A percentile compares a stretch with the other conserved stretches of the same genome.
Evolutionary conservation across 83 land plant species (phyloP).

Genomic region (Diphasiastrum complanatum): DNA sequence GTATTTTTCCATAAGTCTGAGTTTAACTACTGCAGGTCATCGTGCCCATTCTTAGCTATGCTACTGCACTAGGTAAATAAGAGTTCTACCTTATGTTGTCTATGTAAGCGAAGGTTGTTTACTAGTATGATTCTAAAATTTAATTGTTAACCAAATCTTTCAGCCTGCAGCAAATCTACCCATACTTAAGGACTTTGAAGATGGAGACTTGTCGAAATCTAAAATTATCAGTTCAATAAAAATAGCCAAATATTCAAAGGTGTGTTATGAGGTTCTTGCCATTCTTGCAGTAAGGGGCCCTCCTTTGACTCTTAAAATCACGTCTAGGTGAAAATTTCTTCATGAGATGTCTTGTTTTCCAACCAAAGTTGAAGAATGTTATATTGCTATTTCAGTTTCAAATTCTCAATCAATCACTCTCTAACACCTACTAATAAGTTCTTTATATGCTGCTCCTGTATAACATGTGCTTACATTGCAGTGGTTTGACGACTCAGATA

Average conservation of each 20-base stretch:
- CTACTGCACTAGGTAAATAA: too few relatives aligned
- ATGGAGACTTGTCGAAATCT: constrained; percentile 9
- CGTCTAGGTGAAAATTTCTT: background rate
- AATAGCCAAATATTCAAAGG: constrained; percentile 76
- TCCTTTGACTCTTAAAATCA: too few relatives aligned
- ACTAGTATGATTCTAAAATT: too few relatives aligned
- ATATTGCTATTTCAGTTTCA: background rate
- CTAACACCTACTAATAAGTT: too few relatives aligned
- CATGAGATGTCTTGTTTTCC: constrained; percentile 4
- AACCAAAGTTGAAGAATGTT: background rate
- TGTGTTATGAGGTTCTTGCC: constrained; percentile 10
- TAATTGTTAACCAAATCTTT: constrained; percentile 2
- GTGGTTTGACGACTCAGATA: constrained; percentile 88
- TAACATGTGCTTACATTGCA: constrained; percentile 19
- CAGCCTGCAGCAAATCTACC: constrained; percentile 66
- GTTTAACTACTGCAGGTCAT: too few relatives aligned
- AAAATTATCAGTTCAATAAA: constrained; percentile 34
- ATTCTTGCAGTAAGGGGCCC: background rate
- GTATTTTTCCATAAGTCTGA: too few relatives aligned
- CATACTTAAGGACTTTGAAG: constrained; percentile 33
- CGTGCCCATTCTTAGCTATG: background rate
- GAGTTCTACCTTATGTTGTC: background rate
- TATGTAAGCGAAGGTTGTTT: too few relatives aligned
- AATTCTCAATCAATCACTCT: background rate
- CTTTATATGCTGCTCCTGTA: too few relatives aligned